Base-by-base conservation (phyloP, 768 basidiomycete genomes). In the Melanogaster broomeanus region DNA sequence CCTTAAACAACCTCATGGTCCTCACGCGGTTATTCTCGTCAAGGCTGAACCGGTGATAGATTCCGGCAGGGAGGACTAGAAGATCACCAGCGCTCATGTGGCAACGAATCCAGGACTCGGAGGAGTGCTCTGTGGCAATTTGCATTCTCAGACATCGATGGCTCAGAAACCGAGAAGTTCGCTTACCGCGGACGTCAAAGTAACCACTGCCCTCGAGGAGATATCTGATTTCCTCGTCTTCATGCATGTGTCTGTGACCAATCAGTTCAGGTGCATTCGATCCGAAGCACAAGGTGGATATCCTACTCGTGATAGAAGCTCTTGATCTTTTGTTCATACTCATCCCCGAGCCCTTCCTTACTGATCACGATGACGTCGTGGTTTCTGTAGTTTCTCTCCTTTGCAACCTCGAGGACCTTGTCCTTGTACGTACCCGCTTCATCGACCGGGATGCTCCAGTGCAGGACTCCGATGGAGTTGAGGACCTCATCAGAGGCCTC, bases 11-110 rank as follows among this genome's bases (percentile, higher is more conserved):
- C 8, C 93, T 79, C 67, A 93, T 74, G 2, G 87, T 87, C 60
- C 83, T 81, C 69, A 92, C 83, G 21, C 74, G 75, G 67, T 95
- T 81, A 31, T 62, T 67, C 56, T 80, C 77, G 63, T 94, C 92
- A n/a, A 95, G 81, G 0, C 88, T 93, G 73, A 96, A 96, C 38
- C 93, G 86, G 71, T 97, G 93, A 67, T 93, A 95, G 60, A 94
- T 91, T 0, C 92, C 93, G 13, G 90, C 82, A 3, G 93, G 93
- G 31, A 98, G 68, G 48, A 96, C 87, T 48, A 96, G 73, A 37
- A 96, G 78, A 63, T 98, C 93, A 3, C 92, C 90, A 2, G 85
- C 82, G n/a, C 73, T 72, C 21, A 93, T 77, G 13, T 82, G 82
- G 42, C 93, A 74, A 48, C 93, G 81, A 58, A 96, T 87, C 94